Conservation (phyloP, 345 rosid genomes). For the Pelargonium nanum region DNA sequence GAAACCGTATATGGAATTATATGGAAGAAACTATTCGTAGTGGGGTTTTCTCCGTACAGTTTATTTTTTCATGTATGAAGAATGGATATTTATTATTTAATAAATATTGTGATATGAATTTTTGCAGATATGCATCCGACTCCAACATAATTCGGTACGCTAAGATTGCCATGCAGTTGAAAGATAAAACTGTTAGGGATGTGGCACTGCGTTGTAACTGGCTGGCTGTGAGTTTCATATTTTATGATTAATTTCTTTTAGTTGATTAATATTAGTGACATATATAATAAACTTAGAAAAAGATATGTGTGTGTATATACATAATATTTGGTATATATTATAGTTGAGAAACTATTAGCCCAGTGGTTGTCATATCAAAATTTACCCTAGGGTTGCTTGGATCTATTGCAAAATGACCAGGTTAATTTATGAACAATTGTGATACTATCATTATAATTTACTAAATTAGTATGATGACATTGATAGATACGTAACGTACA, state of each 20-base stretch:
- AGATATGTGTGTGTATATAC: too few relatives aligned
- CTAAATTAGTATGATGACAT: too few relatives aligned
- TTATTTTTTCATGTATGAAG: slow-evolving; percentile 2
- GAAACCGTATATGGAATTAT: not conserved
- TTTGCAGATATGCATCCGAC: slow-evolving; percentile 39
- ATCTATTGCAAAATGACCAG: too few relatives aligned
- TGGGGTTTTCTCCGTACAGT: not conserved
- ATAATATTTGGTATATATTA: too few relatives aligned
- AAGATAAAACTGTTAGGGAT: slow-evolving; percentile 57
- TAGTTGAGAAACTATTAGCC: too few relatives aligned
- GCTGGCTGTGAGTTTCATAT: slow-evolving; percentile 37
- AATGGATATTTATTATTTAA: not conserved
- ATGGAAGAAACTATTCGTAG: not conserved
- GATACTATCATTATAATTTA: too few relatives aligned
- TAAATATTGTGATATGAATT: not conserved
- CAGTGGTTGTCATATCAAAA: too few relatives aligned
- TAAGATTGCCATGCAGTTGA: slow-evolving; percentile 47
- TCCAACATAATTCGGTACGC: slow-evolving; percentile 35
- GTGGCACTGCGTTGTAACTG: slow-evolving; percentile 73
- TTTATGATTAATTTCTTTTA: too few relatives aligned
- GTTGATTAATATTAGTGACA: not conserved
- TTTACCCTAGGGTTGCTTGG: too few relatives aligned
- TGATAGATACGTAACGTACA: too few relatives aligned
- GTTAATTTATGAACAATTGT: too few relatives aligned
- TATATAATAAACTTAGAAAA: too few relatives aligned